Base-by-base conservation (phyloP, 495 filamentous ascomycete genomes). In the Neurospora sp. region DNA sequence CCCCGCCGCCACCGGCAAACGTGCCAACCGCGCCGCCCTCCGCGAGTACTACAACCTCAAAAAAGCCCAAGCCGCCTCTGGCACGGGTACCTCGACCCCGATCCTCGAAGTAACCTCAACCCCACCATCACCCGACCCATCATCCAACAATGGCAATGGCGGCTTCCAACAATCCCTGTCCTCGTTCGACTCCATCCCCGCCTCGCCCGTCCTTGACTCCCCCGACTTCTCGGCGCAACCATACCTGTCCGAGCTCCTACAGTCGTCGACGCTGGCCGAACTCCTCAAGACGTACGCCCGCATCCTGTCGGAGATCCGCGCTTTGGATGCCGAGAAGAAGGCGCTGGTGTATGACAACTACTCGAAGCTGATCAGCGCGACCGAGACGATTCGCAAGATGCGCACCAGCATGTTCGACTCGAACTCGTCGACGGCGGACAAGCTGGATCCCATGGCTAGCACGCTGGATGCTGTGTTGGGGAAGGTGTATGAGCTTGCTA, bases 281-380 rank as follows among this genome's bases (percentile, higher is more conserved):
- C 81, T 94, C 27, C 75, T 94, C 71, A 85, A 83, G 70, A 82
- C 88, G 1, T 91, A 94, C 79, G 87, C 88, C 72, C 84, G 86
- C 8, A 81, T 94, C 41, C 82, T 94, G 10, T 82, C 84, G 75
- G 96, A 98, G 80, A 96, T 97, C 42, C 86, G 94, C 31, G 92
- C 92, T 2, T 86, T 98, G 20, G 96, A 98, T 78, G 94, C 95
- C 27, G 96, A 99, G 84, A 90, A 93, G 77, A 99, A 99, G 82
- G 94, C 96, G 31, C 84, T 99, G 48, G 96, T 99, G 5, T 99
- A 99, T 80, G 96, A 99, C 81, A 99, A 99, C 80, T 99, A 98
- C 81, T 93, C 89, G 74, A 98, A 98, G 84, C 83, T 99, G 77
- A 98, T 99, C 74, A 88, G 89, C 20, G 96, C 96, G 18, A 98